phyloP scores from a whole-genome alignment of 2,329 filamentous ascomycete genomes.

The Aspergillus fijiensis region DNA sequence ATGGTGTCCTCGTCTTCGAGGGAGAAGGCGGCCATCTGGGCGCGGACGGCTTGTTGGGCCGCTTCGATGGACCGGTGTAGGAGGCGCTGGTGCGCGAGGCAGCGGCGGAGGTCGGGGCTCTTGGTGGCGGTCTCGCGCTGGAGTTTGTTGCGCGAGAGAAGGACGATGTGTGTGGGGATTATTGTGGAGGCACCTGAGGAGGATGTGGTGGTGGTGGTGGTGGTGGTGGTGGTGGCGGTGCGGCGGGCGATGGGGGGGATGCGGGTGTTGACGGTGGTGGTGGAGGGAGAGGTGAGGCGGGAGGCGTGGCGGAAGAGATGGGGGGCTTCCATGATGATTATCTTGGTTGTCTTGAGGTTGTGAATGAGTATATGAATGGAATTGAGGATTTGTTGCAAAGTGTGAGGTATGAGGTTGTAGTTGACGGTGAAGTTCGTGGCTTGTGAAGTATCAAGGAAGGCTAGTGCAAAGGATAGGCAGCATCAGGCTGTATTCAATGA shows the following conservation, averaged over 20 bases:
- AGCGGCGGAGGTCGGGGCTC: conserved; percentile 27
- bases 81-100: conserved; percentile 21
- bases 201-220: conserved; percentile 19
- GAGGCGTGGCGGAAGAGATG: not conserved
- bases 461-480: not conserved
- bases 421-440: too few relatives aligned
- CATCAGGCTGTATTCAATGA: not conserved
- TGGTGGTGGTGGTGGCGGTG: conserved; percentile 17
- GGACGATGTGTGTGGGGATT: conserved; percentile 13
- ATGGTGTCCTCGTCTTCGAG: conserved; percentile 12
- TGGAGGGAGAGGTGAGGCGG: not conserved
- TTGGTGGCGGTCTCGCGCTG: conserved; percentile 12
- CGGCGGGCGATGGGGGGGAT: conserved; percentile 5
- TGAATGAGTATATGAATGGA: not conserved
- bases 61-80: conserved; percentile 19
- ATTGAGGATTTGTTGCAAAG: too few relatives aligned
- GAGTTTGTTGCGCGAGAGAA: conserved; percentile 22
- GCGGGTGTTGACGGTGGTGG: not conserved
- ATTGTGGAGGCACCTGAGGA: conserved; percentile 3
- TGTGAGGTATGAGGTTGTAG: too few relatives aligned
- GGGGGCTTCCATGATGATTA: not conserved
- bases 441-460: too few relatives aligned
- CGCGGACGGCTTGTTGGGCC: conserved; percentile 17
- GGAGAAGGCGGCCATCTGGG: conserved; percentile 9
- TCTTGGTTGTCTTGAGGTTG: not conserved